Evolutionary conservation across 768 basidiomycete genomes (phyloP).

Genomic region (Tricholoma sp.): DNA sequence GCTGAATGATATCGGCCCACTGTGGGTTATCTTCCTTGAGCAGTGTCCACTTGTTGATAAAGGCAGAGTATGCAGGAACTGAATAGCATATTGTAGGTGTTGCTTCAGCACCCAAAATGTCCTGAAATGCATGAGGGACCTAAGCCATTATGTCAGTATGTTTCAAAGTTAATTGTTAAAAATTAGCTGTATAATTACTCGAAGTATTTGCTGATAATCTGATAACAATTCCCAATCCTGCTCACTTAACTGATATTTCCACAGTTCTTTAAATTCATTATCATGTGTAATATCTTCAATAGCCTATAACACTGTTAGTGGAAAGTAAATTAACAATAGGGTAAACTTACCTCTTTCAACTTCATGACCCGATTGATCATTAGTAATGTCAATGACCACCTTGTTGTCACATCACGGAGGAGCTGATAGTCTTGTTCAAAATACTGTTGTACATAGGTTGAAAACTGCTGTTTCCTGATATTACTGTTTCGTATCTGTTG

Average conservation of each 20-base stretch:
- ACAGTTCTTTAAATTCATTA: too few species aligned
- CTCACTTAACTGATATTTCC: constrained; percentile 15
- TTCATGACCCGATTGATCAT: constrained; percentile 25
- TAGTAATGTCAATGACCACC: constrained; percentile 25
- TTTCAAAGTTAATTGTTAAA: too few species aligned
- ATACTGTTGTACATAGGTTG: constrained; percentile 7
- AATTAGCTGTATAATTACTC: too few species aligned
- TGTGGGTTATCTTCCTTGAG: constrained; percentile 6
- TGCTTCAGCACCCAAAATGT: constrained; percentile 15
- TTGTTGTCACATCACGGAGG: neutral
- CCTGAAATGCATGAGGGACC: constrained; percentile 22
- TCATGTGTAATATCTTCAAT: neutral
- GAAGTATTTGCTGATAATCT: too few species aligned
- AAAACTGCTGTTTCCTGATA: constrained; percentile 13
- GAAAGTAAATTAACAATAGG: constrained; percentile 12
- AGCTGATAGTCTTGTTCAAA: neutral
- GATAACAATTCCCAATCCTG: constrained; percentile 21
- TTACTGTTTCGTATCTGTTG: neutral
- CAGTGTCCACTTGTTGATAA: constrained; percentile 12
- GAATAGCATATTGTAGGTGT: constrained; percentile 18
- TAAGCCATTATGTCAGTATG: neutral
- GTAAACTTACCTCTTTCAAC: constrained; percentile 5
- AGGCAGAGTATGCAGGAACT: constrained; percentile 15
- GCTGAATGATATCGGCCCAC: constrained; percentile 9
- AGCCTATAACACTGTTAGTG: constrained; percentile 3